Percentiles rank a stretch among this genome's conserved stretches.
These are phyloP conservation scores for Penicillium steckii DNA, from an alignment of 495 filamentous ascomycete species.

Conservation along the genomic window DNA sequence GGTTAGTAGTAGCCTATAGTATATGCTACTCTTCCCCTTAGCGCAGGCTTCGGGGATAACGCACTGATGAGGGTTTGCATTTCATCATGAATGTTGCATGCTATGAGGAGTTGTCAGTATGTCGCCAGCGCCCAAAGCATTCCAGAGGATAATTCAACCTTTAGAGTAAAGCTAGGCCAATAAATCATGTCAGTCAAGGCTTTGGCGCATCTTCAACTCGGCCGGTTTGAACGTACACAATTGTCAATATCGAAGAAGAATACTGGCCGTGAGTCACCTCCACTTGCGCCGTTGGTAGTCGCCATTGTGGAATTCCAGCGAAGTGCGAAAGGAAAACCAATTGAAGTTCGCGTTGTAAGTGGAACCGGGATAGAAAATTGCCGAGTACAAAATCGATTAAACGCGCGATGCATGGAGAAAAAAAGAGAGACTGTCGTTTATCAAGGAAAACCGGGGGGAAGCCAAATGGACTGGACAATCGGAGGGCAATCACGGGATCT, in stretches of 20 bases:
- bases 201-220: neutral
- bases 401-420: constrained; percentile 17
- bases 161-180: constrained; percentile 51
- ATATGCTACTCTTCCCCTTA: neutral
- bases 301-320: constrained; percentile 18
- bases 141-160: constrained; percentile 27
- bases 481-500: neutral
- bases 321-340: neutral
- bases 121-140: neutral
- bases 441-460: neutral
- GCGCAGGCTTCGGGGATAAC: constrained; percentile 4
- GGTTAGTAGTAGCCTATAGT: constrained; percentile 7
- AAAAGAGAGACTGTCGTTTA: neutral
- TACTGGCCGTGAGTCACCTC: constrained; percentile 51
- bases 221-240: constrained; percentile 58
- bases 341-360: constrained; percentile 1
- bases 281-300: constrained; percentile 19
- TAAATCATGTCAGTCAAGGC: constrained; percentile 8
- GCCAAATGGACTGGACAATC: neutral
- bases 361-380: constrained; percentile 5
- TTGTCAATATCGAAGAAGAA: constrained; percentile 99
- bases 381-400: constrained; percentile 3
- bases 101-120: constrained; percentile 35
- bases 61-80: constrained; percentile 68
- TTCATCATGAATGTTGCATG: constrained; percentile 66